Evolutionary conservation across 768 basidiomycete species (phyloP).

Genomic region (Rhodotorula taiwanensis): DNA sequence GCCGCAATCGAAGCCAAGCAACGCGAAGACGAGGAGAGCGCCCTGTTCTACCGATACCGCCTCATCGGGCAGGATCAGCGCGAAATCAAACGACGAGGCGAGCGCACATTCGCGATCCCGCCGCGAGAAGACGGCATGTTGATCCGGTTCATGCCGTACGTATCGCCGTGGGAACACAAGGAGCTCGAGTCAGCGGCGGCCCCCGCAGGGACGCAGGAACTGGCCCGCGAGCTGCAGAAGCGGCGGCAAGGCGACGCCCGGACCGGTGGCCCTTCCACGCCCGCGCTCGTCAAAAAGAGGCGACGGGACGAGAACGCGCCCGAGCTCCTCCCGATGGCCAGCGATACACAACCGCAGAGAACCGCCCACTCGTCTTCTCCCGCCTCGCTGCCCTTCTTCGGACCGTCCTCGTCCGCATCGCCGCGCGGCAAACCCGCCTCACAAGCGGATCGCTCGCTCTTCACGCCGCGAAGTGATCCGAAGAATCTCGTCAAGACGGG

Average conservation of each 20-base stretch:
- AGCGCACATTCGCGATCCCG: background rate
- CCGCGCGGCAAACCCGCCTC: background rate
- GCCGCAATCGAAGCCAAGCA: background rate
- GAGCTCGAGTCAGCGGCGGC: background rate
- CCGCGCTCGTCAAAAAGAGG: constrained; percentile 1
- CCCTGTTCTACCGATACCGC: background rate
- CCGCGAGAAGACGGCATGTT: background rate
- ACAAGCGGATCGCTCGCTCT: background rate
- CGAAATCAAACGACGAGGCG: background rate
- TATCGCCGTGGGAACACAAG: constrained; percentile 7
- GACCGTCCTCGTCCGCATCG: background rate
- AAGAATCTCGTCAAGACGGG: constrained; percentile 10
- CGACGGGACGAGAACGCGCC: background rate
- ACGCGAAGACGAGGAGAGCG: background rate
- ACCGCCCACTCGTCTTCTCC: background rate
- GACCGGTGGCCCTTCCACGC: background rate
- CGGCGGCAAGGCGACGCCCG: background rate
- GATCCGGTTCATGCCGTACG: background rate
- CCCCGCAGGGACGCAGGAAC: background rate
- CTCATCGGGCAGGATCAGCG: background rate
- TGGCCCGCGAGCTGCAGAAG: too few species aligned
- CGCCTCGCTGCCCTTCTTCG: background rate
- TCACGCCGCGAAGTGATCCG: constrained; percentile 2
- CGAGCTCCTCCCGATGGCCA: background rate
- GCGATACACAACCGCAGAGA: background rate